Conservation (phyloP, 1,139 yeast species). For the Nadsonia commutata region DNA sequence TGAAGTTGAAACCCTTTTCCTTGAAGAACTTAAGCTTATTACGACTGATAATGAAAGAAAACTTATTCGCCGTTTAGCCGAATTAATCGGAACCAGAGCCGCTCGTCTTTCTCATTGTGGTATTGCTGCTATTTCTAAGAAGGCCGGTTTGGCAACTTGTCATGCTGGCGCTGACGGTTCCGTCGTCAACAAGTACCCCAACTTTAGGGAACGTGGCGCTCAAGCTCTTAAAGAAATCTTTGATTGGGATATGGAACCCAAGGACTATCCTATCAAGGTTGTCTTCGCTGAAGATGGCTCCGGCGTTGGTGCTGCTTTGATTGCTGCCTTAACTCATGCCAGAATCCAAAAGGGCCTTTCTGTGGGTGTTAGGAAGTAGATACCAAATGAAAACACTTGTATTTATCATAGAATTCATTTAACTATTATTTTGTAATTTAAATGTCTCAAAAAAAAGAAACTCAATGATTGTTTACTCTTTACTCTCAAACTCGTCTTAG, state of each 20-base stretch:
- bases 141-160: conserved; percentile 63
- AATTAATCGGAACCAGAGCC: conserved; percentile 80
- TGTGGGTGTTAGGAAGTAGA: conserved; percentile 42
- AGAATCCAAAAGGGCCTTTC: conserved; percentile 59
- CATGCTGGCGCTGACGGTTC: conserved; percentile 98
- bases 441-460: too few species aligned
- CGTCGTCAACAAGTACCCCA: conserved; percentile 85
- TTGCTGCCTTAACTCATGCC: conserved; percentile 82
- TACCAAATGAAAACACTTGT: too few species aligned
- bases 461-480: too few species aligned
- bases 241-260: conserved; percentile 47
- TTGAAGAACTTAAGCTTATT: conserved; percentile 38
- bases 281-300: conserved; percentile 96
- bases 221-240: conserved; percentile 79
- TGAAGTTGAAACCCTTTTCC: conserved; percentile 58
- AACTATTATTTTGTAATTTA: too few species aligned
- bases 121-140: conserved; percentile 84
- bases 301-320: conserved; percentile 96
- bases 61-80: conserved; percentile 69
- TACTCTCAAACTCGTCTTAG: too few species aligned
- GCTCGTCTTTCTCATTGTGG: conserved; percentile 92
- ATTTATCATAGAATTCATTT: too few species aligned
- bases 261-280: conserved; percentile 63
- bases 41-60: conserved; percentile 72
- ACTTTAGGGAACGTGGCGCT: conserved; percentile 80